Base-by-base conservation (phyloP, 2,329 filamentous ascomycete species). In the Fusarium sp. region DNA sequence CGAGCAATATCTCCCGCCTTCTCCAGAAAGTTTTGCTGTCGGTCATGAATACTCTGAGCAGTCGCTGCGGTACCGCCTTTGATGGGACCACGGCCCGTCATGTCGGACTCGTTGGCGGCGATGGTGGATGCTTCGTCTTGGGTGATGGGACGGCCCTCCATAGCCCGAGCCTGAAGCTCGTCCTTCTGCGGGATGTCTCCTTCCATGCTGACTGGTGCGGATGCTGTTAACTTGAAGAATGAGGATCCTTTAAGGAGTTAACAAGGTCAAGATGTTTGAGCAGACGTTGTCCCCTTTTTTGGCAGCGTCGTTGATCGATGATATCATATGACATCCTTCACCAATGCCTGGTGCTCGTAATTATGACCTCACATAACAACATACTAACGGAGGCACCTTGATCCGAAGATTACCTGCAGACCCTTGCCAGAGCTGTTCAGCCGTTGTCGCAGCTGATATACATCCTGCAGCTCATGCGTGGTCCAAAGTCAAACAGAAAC, bases 1-100 rank as follows among this genome's bases (percentile, higher is more conserved):
- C 69, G 62, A 15, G 27, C 69, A 20, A 71, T 54, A 0, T 71
- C 68, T 0, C 70, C 65, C 3, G 68, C 68, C 47, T 71, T 71
- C 20, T 72, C 60, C 4, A 71, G 52, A 45, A 72, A 71, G 60
- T 71, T 71, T 27, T 50, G 60, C 8, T 72, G 70, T 14, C 38
- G 60, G 12, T 72, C 65, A 15, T 71, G 68, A 11, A 72, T 32
- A 40, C 70, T 71, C 27, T 72, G 70, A 14, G 70, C 68, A 2
- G 68, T 71, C 12, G 64, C 68, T n/a, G 70, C 70, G 12, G 65
- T 50, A 2, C 70, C 65, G 1, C 68, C 70, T 50, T 68, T 71
- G 35, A 74, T 74, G 1, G 71, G 71, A 4, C 71, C 71, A 2
- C 68, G 37, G 0, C 71, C 71, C 5, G 71, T 74, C n/a, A 74